Evolutionary conservation across 306 rosid species (phyloP), one percentile per base, ranked within the genome.

Genomic region (Fragaria ananassa): DNA sequence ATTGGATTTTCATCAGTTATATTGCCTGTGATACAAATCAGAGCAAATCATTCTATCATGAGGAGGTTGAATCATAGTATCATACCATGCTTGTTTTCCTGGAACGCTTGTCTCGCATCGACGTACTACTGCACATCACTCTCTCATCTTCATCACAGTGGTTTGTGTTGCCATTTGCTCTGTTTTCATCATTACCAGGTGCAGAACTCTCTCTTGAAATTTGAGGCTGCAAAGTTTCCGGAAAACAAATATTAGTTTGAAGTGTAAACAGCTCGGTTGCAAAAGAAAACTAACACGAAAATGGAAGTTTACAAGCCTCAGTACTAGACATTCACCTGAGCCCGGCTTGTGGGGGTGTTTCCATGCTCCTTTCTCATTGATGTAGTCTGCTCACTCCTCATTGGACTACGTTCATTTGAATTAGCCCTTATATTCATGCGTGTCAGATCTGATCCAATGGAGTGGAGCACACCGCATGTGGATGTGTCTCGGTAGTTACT

Each of bases 401-500:
- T 56, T 44, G 95, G 86, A 78, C 75, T 88, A 42, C 85, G 60
- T 60, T 83, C 81, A 67, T 79, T 70, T 18, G 78, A 25, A 18
- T 86, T 91, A 27, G 97, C 85, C 76, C 83, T 76, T 75, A 95
- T 85, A 80, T 68, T 85, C 98, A 31, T 90, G 77, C 98, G 85
- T n/a, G 98, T 95, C 74, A 90, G 88, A 79, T 95, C 98, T 54
- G 97, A 95, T 76, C 97, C 97, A 41, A 95, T 88, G 61, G 97
- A 95, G 69, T 84, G 97, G 74, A 95, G 93, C 75, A 79, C 86
- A 19, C 97, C 98, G 49, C 92, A 92, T 21, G 97, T 95, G 68
- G 97, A 95, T 78, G 75, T 78, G 76, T 88, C 96, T 49, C 73
- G 80, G 57, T 68, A 34, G 79, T 84, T 87, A 78, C 76, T 89